These are phyloP conservation scores for Aspergillus aculeatus DNA, from an alignment of 2,329 filamentous ascomycete species.

Conservation along the genomic window DNA sequence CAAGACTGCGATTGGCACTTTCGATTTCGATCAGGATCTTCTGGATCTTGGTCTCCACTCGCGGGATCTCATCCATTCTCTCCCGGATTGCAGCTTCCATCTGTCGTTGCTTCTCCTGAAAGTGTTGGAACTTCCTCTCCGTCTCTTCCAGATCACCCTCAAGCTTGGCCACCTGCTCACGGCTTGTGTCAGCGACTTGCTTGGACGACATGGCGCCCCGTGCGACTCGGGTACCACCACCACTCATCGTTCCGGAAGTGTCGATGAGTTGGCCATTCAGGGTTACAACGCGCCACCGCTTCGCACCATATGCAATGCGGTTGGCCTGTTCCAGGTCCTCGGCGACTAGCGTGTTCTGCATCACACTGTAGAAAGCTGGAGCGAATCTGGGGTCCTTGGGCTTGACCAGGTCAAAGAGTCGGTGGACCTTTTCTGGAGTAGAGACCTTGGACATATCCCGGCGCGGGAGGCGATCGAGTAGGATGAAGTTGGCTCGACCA, in stretches of 20 bases:
- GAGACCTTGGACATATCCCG: slow-evolving; percentile 76
- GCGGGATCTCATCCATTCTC: slow-evolving; percentile 74
- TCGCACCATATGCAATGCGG: slow-evolving; percentile 90
- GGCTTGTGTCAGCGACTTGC: slow-evolving; percentile 78
- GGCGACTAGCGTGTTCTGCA: slow-evolving; percentile 93
- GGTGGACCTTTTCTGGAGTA: slow-evolving; percentile 87
- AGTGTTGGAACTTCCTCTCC: slow-evolving; percentile 77
- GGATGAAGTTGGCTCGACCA: slow-evolving; percentile 94
- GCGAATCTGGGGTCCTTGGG: slow-evolving; percentile 83
- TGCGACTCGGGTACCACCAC: slow-evolving; percentile 86
- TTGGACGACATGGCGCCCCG: slow-evolving; percentile 97
- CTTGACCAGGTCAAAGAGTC: slow-evolving; percentile 88
- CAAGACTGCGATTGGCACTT: slow-evolving; percentile 78
- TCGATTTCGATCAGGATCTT: slow-evolving; percentile 88
- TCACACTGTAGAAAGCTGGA: slow-evolving; percentile 90
- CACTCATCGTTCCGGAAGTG: slow-evolving; percentile 97
- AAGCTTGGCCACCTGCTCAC: slow-evolving; percentile 83
- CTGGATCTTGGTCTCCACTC: slow-evolving; percentile 84
- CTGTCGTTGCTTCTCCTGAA: slow-evolving; percentile 80
- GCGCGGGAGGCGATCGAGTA: slow-evolving; percentile 79
- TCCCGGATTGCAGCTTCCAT: slow-evolving; percentile 72
- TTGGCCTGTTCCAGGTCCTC: slow-evolving; percentile 93
- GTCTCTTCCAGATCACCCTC: slow-evolving; percentile 82
- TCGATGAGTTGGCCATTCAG: slow-evolving; percentile 94
- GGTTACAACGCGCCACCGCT: slow-evolving; percentile 93